phyloP scores from a whole-genome alignment of 192 early-diverging fungal genomes.

The Borealophlyctis nickersoniae region DNA sequence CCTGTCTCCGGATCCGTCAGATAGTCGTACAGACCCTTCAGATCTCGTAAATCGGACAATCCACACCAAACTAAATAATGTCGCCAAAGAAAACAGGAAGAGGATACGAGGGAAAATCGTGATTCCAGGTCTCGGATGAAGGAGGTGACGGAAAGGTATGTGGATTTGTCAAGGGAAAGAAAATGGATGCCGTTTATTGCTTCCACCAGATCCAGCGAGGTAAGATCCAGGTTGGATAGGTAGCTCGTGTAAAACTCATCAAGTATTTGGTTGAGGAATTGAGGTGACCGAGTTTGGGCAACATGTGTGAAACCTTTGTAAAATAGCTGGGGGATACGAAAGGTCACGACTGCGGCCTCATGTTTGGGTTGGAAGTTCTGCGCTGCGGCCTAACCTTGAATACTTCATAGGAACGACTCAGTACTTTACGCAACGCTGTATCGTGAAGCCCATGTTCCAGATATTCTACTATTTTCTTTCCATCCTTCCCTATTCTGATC shows the following conservation, averaged over 20 bases:
- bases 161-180: conserved; percentile 5
- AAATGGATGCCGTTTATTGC: conserved; percentile 22
- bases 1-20: conserved; percentile 41
- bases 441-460: conserved; percentile 13
- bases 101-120: conserved; percentile 8
- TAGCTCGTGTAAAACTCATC: conserved; percentile 31
- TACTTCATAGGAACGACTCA: conserved; percentile 1
- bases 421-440: conserved; percentile 8
- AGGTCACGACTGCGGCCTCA: not conserved
- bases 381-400: conserved; percentile 17
- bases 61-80: conserved; percentile 31
- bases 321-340: conserved; percentile 8
- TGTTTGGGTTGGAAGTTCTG: not conserved
- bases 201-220: conserved; percentile 16
- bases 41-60: conserved; percentile 2
- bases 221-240: conserved; percentile 17
- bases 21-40: conserved; percentile 31
- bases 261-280: not conserved
- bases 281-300: conserved; percentile 1
- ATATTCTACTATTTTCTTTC: conserved; percentile 14
- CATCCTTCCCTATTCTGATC: not conserved
- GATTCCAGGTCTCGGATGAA: conserved; percentile 16
- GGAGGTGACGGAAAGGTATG: conserved; percentile 9
- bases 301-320: conserved; percentile 14
- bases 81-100: conserved; percentile 22